Base-by-base conservation (phyloP, 495 filamentous ascomycete species). In the Aspergillus kassunensis region DNA sequence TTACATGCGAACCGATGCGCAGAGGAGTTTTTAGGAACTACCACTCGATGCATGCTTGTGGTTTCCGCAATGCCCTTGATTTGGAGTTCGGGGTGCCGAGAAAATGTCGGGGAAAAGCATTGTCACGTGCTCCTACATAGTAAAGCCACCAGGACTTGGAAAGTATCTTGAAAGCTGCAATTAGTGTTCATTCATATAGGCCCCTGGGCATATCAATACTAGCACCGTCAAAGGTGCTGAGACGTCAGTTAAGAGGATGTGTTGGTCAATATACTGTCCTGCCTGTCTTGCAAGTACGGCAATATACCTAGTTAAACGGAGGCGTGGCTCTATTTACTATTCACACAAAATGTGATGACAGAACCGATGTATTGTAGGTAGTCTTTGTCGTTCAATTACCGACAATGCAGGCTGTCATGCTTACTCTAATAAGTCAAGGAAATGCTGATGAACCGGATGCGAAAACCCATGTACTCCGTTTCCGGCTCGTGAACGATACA, bases 1-100 rank as follows among this genome's bases (percentile, higher is more conserved):
- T 65, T 67, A 88, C 85, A 87, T 68, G 85, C 84, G 75, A 68
- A 70, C 27, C 84, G 78, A 70, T 89, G 85, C 35, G 65, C 66
- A 30, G 73, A 69, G 49, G 71, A 78, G 21, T 61, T 66, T 60
- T 67, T 77, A 56, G 68, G 77, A 54, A 69, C 67, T 53, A 70
- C 63, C 61, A 59, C 64, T 68, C 56, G 74, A 60, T 51, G 74
- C 73, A 73, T 78, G 67, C 52, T 53, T 73, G n/a, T n/a, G n/a
- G n/a, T 43, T 18, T n/a, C 24, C 18, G 2, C 34, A 4, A 3
- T 18, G 11, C 11, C 16, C 30, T 11, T 24, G 12, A 23, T 34
- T 46, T 19, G 44, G 44, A 34, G 30, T 34, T 46, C 44, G 27
- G 18, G 34, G 18, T 37, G 23, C 23, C 20, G 39, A 33, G 15